These are phyloP conservation scores for Westerdykella aurantiaca DNA, from an alignment of 2,329 filamentous ascomycete species.

Conservation along the genomic window DNA sequence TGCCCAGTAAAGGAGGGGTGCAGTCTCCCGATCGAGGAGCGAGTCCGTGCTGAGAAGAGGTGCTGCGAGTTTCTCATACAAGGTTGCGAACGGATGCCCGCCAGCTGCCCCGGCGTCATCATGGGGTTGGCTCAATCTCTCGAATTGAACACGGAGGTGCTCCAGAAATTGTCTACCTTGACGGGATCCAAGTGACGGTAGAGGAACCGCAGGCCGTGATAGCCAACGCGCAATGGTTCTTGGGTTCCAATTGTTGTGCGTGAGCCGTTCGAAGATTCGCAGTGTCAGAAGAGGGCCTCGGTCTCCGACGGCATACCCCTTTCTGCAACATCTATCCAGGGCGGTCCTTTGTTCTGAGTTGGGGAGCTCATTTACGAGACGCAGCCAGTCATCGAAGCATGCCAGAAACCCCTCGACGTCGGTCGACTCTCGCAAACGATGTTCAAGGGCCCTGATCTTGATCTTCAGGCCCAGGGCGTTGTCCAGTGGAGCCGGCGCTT, in stretches of 20 bases:
- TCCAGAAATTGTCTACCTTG: not conserved
- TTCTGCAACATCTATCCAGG: not conserved
- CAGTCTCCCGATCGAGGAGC: not conserved
- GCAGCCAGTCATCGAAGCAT: not conserved
- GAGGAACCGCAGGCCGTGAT: not conserved
- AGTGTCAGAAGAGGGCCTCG: not conserved
- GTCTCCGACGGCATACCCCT: not conserved
- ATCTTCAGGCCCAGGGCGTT: no score
- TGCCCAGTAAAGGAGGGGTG: not conserved
- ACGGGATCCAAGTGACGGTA: not conserved
- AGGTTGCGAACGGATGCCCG: not conserved
- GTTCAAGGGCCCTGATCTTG: not conserved
- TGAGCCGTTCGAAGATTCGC: not conserved
- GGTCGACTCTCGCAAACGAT: not conserved
- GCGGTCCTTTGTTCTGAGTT: not conserved
- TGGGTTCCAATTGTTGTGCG: not conserved
- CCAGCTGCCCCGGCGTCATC: not conserved
- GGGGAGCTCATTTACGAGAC: not conserved
- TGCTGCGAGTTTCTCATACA: not conserved
- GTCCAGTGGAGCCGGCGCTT: no score
- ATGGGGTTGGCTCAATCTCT: no score
- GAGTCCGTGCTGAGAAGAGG: not conserved
- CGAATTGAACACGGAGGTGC: not conserved
- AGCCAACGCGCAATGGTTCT: not conserved
- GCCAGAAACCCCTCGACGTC: not conserved